Evolutionary conservation across 257 asterid species (phyloP), one percentile per base, ranked within the genome.

Genomic region (Vinca minor): DNA sequence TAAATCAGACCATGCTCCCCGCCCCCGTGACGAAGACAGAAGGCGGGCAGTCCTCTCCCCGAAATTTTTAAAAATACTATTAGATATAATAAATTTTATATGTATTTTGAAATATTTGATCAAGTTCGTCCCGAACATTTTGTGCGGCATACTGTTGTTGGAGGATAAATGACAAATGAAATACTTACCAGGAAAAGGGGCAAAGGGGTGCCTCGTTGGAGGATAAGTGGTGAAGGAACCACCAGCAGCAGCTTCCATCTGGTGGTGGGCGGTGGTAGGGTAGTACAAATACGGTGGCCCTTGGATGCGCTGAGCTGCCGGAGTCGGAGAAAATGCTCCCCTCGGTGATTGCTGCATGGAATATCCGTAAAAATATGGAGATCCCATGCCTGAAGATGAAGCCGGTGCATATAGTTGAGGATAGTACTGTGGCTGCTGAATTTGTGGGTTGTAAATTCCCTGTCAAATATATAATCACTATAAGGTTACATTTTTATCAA

Each of bases 221-320:
- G 80, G 84, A 58, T 80, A 39, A 39, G 53, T 18, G 5, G 92
- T 45, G 57, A 80, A 67, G 54, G 85, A 52, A 65, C n/a, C n/a
- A n/a, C n/a, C n/a, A n/a, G n/a, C n/a, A n/a, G 72, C 42, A 11
- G 42, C 78, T 59, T 77, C 85, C 76, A 71, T 71, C 71, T 76
- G 92, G 39, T 48, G 45, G 70, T n/a, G n/a, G n/a, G n/a, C n/a
- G n/a, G n/a, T n/a, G n/a, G 88, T 44, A 54, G 94, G 96, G 74
- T 91, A 91, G 80, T 91, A 91, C 44, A 84, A 72, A 71, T 82
- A 85, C 52, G 94, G 69, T n/a, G 91, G 87, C 32, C 82, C 88
- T 66, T 83, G 92, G 65, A 80, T 57, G 62, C 87, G 90, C 63
- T 87, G 92, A 65, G 82, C 81, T 55, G 88, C 69, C 76, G 31